phyloP scores from a whole-genome alignment of 345 rosid species.

The Sapria himalayana region DNA sequence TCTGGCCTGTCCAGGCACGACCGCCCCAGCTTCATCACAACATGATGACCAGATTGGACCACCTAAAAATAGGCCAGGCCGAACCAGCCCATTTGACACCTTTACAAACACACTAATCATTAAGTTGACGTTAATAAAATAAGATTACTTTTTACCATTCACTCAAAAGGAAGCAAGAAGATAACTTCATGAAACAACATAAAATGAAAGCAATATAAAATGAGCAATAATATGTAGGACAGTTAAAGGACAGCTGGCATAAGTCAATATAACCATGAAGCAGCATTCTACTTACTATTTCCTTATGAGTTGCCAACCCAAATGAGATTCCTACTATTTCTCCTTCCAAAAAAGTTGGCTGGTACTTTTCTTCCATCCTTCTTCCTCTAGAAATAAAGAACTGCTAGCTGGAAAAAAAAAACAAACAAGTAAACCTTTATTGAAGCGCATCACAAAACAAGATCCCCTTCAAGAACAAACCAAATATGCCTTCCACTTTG shows the following conservation, averaged over 20 bases:
- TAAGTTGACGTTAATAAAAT: too few relatives aligned
- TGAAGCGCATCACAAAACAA: too few relatives aligned
- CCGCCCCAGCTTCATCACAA: too few relatives aligned
- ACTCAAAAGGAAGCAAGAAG: not conserved
- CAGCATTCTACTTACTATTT: conserved; percentile 43
- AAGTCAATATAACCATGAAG: not conserved
- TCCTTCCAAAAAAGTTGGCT: conserved; percentile 26
- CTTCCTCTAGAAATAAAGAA: not conserved
- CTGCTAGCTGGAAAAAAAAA: not conserved
- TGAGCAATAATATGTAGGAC: not conserved
- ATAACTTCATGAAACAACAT: not conserved
- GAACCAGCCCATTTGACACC: not conserved
- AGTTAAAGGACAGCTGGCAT: not conserved
- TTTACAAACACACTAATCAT: too few relatives aligned
- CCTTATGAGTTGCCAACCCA: conserved; percentile 41
- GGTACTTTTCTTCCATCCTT: conserved; percentile 36
- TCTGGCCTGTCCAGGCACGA: too few relatives aligned
- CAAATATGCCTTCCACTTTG: too few relatives aligned
- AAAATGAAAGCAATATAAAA: not conserved
- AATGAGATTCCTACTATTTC: conserved; percentile 52
- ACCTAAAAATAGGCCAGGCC: too few relatives aligned
- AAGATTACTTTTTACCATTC: too few relatives aligned
- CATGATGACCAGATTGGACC: too few relatives aligned
- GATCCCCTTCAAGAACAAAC: too few relatives aligned
- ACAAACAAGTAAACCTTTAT: too few relatives aligned